These are phyloP conservation scores for Colletotrichum acutatum DNA, from an alignment of 2,329 filamentous ascomycete genomes.

Conservation along the genomic window DNA sequence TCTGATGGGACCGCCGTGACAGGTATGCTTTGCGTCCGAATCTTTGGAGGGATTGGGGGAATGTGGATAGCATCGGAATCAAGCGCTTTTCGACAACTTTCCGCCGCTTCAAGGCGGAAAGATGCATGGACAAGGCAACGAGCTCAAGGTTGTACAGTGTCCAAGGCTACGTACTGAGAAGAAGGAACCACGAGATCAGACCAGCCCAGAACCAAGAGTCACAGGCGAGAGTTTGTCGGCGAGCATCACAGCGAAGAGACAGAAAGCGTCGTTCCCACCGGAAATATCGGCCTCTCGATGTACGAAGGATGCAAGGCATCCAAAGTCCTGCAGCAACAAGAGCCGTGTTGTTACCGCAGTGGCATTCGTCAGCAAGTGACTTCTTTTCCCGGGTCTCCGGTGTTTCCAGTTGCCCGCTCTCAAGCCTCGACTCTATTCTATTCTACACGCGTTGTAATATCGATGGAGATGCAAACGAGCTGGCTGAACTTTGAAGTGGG, in stretches of 20 bases:
- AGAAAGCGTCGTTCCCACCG: neutral
- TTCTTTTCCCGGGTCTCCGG: neutral
- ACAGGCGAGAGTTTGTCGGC: neutral
- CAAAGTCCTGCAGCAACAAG: constrained; percentile 1
- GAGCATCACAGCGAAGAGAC: neutral
- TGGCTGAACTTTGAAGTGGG: neutral
- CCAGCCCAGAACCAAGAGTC: neutral
- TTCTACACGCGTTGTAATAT: neutral
- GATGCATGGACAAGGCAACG: constrained; percentile 2
- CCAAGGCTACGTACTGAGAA: neutral
- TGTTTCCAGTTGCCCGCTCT: neutral
- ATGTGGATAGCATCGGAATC: neutral
- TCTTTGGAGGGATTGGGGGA: neutral
- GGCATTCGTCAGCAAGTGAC: neutral
- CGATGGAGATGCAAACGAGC: neutral
- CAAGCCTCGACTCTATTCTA: neutral
- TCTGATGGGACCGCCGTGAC: neutral
- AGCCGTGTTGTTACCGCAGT: neutral
- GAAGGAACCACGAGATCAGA: constrained; percentile 5
- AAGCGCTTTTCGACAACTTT: neutral
- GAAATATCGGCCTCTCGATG: neutral
- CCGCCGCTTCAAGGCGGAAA: neutral
- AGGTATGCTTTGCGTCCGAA: neutral
- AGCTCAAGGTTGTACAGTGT: constrained; percentile 5
- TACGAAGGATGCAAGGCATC: neutral